Evolutionary conservation across 371 early-diverging fungal species (phyloP).

Genomic region (Zychaea mexicana): DNA sequence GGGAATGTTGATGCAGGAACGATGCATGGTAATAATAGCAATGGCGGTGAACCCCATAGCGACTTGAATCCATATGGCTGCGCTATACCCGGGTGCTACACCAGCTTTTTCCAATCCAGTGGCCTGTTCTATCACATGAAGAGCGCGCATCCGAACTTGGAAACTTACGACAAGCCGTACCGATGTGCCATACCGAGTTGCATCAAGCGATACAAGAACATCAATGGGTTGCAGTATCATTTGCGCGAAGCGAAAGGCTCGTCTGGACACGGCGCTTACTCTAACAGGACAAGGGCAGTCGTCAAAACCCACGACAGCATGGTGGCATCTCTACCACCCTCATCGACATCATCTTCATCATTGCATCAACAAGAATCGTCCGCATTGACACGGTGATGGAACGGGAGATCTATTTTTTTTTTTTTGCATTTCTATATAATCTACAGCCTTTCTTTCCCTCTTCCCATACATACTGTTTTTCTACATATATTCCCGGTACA

Average conservation of each 20-base stretch:
- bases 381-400: too few relatives aligned
- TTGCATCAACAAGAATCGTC: background rate
- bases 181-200: constrained; percentile 87
- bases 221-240: constrained; percentile 96
- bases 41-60: constrained; percentile 1
- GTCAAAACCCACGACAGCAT: background rate
- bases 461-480: too few relatives aligned
- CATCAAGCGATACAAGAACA: constrained; percentile 92
- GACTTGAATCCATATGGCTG: constrained; percentile 70
- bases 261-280: constrained; percentile 36
- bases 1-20: too few relatives aligned
- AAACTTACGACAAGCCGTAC: constrained; percentile 64
- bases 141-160: constrained; percentile 52
- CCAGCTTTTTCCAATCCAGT: constrained; percentile 57
- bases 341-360: background rate
- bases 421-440: too few relatives aligned
- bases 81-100: constrained; percentile 64
- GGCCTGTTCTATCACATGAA: constrained; percentile 74
- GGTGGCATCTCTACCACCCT: background rate
- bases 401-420: too few relatives aligned
- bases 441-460: too few relatives aligned
- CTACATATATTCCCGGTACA: too few relatives aligned
- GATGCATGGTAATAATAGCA: background rate
- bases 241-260: constrained; percentile 78
- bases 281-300: background rate